Evolutionary conservation across 1,284 basidiomycete genomes (phyloP), one percentile per base, ranked within the genome.

Genomic region (Ceratobasidium sp.): DNA sequence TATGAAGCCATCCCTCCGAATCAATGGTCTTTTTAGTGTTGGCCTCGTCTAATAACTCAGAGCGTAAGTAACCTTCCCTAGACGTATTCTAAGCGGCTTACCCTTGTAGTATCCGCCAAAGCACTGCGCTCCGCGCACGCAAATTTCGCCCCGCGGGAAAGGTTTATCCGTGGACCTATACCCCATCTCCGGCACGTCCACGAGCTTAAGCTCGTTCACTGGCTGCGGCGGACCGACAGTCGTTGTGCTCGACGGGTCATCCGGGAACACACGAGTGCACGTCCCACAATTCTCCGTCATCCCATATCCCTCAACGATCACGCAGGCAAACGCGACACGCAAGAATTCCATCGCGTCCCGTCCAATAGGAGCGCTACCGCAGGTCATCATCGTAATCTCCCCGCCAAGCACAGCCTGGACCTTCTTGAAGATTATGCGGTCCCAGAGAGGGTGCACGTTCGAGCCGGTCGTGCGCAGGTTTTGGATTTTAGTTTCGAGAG

Each of bases 361-460:
- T 76, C 89, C 91, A 79, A 97, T 94, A 1, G 95, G 92, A 24
- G 95, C 95, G 53, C 93, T 94, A 19, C 96, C 95, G 22, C 87
- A 88, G 56, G 88, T 86, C 50, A 96, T 85, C 59, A 93, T 80
- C 75, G 84, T 79, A 41, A 97, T 78, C 27, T 89, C 87, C 0
- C 95, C 96, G 74, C 96, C 96, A 17, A 97, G 87, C 36, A 92
- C 90, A 48, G 89, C 89, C 80, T 90, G 90, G 76, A 93, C 94
- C 89, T 99, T 99, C 79, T 89, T 88, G 87, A 99, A 99, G 1
- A 99, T 93, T 48, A 99, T 82, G 56, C 88, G 89, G 82, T 99
- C 98, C 90, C 95, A 99, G 59, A 99, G 82, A 2, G 90, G 82
- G 82, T 99, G 97, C 0, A 88, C 93, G 76, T 88, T 83, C 36